Base-by-base conservation (phyloP, 2,329 filamentous ascomycete genomes). In the Xylariaceae sp. region DNA sequence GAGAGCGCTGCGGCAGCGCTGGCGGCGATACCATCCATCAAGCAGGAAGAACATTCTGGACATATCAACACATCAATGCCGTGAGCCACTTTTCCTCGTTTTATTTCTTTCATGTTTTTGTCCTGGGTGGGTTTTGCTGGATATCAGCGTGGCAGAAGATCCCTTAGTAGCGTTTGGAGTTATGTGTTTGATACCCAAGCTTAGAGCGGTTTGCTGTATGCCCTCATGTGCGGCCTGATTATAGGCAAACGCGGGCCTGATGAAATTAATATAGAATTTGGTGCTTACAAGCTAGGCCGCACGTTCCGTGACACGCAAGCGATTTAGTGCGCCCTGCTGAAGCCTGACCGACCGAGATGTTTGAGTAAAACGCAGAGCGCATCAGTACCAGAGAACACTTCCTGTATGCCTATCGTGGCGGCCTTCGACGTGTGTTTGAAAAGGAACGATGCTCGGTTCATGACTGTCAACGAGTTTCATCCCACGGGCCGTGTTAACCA, bases 281-380 rank as follows among this genome's bases (percentile, higher is more conserved):
- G 8, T 48, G n/a, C 17, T 51, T 56, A 39, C 8, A 47, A 60
- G 9, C 51, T 42, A 23, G 17, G 48, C 39, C 35, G 56, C 53
- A 56, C 56, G 57, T 60, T 55, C 55, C 39, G 62, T 66, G 61
- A 62, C 60, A 65, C 59, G 58, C 15, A 50, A 59, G 44, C 59
- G n/a, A 8, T 10, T 62, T 60, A 45, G 34, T 47, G 53, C 57
- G 56, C 62, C 52, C 57, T 56, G 39, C 39, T 59, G 50, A 55
- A 56, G 62, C 45, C 56, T 52, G 37, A 49, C 35, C 23, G 48
- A 51, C 44, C 35, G 39, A 30, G 23, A 30, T 48, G 51, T 11
- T 37, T 11, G 44, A 11, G 10, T 13, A 8, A 47, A 15, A n/a
- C 56, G 30, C 62, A 57, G 51, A 30, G 39, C 13, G 15, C 63